phyloP scores from a whole-genome alignment of 169 alveolate species.

The Cytauxzoon felis region DNA sequence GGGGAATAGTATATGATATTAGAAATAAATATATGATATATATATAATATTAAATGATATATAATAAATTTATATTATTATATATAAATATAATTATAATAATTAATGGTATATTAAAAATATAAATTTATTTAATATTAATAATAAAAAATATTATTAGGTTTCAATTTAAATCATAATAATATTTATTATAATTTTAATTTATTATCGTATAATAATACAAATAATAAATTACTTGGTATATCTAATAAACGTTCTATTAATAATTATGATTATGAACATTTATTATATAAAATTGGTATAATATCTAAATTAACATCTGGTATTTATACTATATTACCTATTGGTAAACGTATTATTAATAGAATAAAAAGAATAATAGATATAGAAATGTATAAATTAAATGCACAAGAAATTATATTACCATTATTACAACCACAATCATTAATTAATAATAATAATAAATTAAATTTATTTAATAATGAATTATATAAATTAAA shows the following conservation, averaged over 20 bases:
- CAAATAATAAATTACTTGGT: conserved; percentile 13
- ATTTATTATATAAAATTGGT: conserved; percentile 24
- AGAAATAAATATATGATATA: too few relatives aligned
- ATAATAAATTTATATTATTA: too few relatives aligned
- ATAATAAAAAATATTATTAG: too few relatives aligned
- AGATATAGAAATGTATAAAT: conserved; percentile 41
- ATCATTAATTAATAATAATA: conserved; percentile 1
- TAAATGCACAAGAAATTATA: conserved; percentile 34
- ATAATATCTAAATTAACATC: conserved; percentile 24
- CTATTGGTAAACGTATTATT: conserved; percentile 42
- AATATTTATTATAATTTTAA: too few relatives aligned
- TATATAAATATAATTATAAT: too few relatives aligned
- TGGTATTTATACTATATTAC: conserved; percentile 32
- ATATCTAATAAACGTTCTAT: conserved; percentile 8
- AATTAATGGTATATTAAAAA: too few relatives aligned
- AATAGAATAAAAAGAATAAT: conserved; percentile 32
- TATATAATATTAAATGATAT: too few relatives aligned
- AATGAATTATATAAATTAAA: conserved; percentile 1
- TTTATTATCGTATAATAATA: not conserved
- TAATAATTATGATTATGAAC: too few relatives aligned
- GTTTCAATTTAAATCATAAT: too few relatives aligned
- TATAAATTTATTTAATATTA: too few relatives aligned
- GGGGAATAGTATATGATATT: too few relatives aligned
- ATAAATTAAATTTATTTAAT: conserved; percentile 15
- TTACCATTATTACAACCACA: conserved; percentile 47